These are phyloP conservation scores for Cryptosporidium ubiquitum DNA, from an alignment of 169 alveolate species.

Conservation along the genomic window DNA sequence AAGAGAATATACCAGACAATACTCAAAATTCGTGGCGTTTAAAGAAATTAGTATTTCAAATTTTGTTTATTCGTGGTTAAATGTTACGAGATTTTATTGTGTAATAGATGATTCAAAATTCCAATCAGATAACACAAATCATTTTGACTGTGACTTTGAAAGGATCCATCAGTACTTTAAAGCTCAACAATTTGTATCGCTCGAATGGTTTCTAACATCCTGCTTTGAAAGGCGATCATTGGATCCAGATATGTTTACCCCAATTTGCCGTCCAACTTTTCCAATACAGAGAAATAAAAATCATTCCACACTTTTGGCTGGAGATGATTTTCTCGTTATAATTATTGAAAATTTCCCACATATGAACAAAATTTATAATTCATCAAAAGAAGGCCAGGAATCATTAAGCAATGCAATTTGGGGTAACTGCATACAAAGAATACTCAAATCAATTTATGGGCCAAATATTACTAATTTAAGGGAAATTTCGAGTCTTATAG, in stretches of 20 bases:
- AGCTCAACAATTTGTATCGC: conserved; percentile 29
- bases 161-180: background rate
- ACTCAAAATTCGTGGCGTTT: background rate
- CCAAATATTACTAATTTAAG: background rate
- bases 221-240: conserved; percentile 61
- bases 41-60: conserved; percentile 6
- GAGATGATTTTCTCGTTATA: conserved; percentile 9
- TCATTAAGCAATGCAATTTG: conserved; percentile 63
- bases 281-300: background rate
- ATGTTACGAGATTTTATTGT: conserved; percentile 52
- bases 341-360: conserved; percentile 63
- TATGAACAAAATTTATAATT: conserved; percentile 55
- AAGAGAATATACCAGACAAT: conserved; percentile 12
- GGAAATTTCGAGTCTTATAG: background rate
- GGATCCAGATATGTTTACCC: conserved; percentile 68
- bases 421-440: conserved; percentile 61
- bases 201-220: conserved; percentile 66
- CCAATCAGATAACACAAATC: background rate
- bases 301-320: background rate
- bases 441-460: conserved; percentile 37
- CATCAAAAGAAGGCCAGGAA: conserved; percentile 66
- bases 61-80: conserved; percentile 57
- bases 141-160: background rate
- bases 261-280: conserved; percentile 39
- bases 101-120: conserved; percentile 6